Conservation (phyloP, 2,329 filamentous ascomycete species). For the Zarea fungicola region DNA sequence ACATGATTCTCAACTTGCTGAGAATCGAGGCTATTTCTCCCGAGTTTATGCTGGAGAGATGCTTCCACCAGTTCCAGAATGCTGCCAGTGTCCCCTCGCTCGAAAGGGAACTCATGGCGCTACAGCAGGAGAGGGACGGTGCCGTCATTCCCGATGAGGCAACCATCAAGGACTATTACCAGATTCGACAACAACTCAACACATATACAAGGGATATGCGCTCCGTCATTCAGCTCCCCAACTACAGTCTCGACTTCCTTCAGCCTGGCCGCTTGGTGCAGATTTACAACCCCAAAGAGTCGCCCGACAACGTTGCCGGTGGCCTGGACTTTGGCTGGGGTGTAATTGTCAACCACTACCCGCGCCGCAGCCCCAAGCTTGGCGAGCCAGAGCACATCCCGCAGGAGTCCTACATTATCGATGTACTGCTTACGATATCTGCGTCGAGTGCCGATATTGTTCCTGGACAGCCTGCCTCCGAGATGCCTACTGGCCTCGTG, state of each 20-base stretch:
- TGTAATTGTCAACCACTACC: constrained; percentile 69
- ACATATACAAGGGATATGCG: constrained; percentile 85
- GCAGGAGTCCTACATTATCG: constrained; percentile 75
- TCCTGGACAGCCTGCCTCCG: constrained; percentile 25
- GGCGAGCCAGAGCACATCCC: constrained; percentile 63
- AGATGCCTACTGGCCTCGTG: constrained; percentile 59
- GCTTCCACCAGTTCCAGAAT: constrained; percentile 98
- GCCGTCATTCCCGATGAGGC: constrained; percentile 80
- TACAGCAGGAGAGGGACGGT: constrained; percentile 69
- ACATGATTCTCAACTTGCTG: constrained; percentile 96
- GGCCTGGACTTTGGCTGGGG: constrained; percentile 88
- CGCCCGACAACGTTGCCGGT: constrained; percentile 34
- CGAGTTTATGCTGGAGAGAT: constrained; percentile 97
- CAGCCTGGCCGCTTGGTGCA: constrained; percentile 83
- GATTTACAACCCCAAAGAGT: constrained; percentile 63
- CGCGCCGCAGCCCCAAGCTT: constrained; percentile 61
- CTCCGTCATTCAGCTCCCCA: constrained; percentile 84
- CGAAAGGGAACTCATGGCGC: constrained; percentile 73
- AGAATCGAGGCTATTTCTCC: constrained; percentile 98
- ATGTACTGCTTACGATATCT: constrained; percentile 66
- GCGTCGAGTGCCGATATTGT: constrained; percentile 43
- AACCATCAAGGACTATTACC: constrained; percentile 91
- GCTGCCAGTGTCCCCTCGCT: constrained; percentile 77
- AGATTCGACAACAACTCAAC: constrained; percentile 77
- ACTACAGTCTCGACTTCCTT: constrained; percentile 77